Percentiles rank a stretch among this genome's conserved stretches.
These are phyloP conservation scores for Theobroma grandiflorum DNA, from an alignment of 441 rosid genomes.

Conservation along the genomic window DNA sequence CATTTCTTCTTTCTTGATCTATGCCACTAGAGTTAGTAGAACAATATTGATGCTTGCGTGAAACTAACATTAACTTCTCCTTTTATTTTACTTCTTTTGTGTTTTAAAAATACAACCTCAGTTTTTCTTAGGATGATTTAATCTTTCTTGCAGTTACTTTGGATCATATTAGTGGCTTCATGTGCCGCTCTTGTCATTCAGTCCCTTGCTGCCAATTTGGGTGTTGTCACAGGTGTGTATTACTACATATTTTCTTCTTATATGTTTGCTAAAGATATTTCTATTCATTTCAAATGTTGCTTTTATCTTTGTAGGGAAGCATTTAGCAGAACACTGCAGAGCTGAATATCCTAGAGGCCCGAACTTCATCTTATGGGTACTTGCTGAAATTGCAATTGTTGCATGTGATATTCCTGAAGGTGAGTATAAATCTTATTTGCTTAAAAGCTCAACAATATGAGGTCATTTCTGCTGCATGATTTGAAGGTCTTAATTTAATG, in stretches of 20 bases:
- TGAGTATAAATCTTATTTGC: slow-evolving; percentile 15
- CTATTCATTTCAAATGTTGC: slow-evolving; percentile 18
- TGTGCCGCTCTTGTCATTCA: slow-evolving; percentile 94
- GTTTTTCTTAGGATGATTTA: slow-evolving; percentile 4
- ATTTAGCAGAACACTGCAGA: slow-evolving; percentile 94
- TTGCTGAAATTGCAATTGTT: slow-evolving; percentile 89
- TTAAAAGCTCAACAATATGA: neutral
- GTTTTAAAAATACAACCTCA: neutral
- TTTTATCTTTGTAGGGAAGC: slow-evolving; percentile 65
- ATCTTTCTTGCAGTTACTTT: slow-evolving; percentile 65
- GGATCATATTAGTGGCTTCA: slow-evolving; percentile 96
- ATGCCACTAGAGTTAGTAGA: neutral
- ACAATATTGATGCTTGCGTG: neutral
- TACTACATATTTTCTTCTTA: neutral
- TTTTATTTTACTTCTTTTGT: neutral
- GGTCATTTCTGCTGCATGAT: neutral
- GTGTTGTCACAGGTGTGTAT: slow-evolving; percentile 81
- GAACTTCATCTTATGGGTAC: slow-evolving; percentile 85
- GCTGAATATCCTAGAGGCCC: slow-evolving; percentile 77
- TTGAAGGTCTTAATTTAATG: neutral
- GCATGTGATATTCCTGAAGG: slow-evolving; percentile 99
- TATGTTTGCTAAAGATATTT: neutral
- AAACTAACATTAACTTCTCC: neutral
- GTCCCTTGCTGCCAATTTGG: slow-evolving; percentile 93
- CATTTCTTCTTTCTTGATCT: neutral